These are phyloP conservation scores for Yarrowia sp. DNA, from an alignment of 805 yeast species.

Conservation along the genomic window DNA sequence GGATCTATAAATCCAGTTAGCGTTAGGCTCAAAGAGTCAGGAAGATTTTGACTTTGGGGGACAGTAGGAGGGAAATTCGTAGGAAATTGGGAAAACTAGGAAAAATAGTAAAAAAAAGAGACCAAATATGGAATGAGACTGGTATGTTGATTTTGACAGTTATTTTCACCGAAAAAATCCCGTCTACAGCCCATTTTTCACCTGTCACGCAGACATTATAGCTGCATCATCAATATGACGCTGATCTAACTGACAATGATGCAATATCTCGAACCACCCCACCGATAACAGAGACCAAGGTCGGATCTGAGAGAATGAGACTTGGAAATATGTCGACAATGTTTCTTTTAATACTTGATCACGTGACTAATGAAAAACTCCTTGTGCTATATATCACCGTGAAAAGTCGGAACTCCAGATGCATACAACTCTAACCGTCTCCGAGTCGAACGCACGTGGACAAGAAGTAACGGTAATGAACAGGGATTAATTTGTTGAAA, in stretches of 20 bases:
- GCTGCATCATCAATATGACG: not conserved
- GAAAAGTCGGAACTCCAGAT: not conserved
- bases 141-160: too few relatives aligned
- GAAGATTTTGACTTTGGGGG: not conserved
- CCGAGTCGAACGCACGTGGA: conserved; percentile 16
- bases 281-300: not conserved
- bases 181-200: too few relatives aligned
- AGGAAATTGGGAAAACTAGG: not conserved
- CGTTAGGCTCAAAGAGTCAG: conserved; percentile 13
- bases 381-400: not conserved
- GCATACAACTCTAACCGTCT: not conserved
- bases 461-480: too few relatives aligned
- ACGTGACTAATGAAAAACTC: too few relatives aligned
- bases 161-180: too few relatives aligned
- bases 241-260: not conserved
- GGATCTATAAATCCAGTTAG: conserved; percentile 1
- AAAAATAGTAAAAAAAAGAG: not conserved
- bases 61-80: too few relatives aligned
- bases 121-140: too few relatives aligned
- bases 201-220: not conserved
- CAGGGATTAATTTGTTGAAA: too few relatives aligned
- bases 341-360: too few relatives aligned
- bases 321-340: too few relatives aligned
- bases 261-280: not conserved
- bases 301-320: too few relatives aligned